Percentiles rank a stretch among this genome's conserved stretches.
Conservation (phyloP, 305 asterid genomes). For the Stenogyne calaminthoides region DNA sequence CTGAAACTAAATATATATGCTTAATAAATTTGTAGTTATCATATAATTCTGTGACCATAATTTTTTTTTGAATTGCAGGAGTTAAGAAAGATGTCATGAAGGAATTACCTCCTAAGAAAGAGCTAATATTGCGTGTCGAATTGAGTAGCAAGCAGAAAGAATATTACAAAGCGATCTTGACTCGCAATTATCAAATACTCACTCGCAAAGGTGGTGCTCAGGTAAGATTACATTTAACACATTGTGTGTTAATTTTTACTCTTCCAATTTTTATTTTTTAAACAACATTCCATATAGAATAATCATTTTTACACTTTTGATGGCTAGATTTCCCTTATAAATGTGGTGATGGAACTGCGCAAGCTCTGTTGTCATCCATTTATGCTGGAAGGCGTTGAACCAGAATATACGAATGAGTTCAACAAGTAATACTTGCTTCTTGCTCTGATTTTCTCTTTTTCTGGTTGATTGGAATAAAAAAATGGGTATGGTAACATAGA, state of each 20-base stretch:
- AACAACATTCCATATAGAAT: conserved; percentile 21
- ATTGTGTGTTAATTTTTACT: conserved; percentile 28
- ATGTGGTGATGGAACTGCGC: conserved; percentile 99
- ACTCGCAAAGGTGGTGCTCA: conserved; percentile 99
- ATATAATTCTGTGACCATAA: neutral
- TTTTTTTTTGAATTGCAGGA: conserved; percentile 56
- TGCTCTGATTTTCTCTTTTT: conserved; percentile 22
- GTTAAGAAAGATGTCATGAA: conserved; percentile 97
- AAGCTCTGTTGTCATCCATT: conserved; percentile 98
- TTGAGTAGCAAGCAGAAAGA: conserved; percentile 95
- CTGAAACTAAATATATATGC: conserved; percentile 34
- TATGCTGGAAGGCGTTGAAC: conserved; percentile 99
- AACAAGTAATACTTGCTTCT: conserved; percentile 57
- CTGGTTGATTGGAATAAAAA: conserved; percentile 28
- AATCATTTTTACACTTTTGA: conserved; percentile 33
- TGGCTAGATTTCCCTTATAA: conserved; percentile 85
- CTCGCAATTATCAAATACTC: conserved; percentile 91
- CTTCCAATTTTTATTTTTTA: conserved; percentile 18
- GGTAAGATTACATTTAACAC: conserved; percentile 46
- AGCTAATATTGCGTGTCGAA: conserved; percentile 92
- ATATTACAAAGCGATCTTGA: conserved; percentile 91
- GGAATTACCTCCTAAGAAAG: conserved; percentile 94
- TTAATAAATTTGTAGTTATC: conserved; percentile 24
- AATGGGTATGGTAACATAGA: conserved; percentile 15
- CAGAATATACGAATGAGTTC: conserved; percentile 80